Conservation (phyloP, 2,329 filamentous ascomycete genomes). For the Madurella fahalii region DNA sequence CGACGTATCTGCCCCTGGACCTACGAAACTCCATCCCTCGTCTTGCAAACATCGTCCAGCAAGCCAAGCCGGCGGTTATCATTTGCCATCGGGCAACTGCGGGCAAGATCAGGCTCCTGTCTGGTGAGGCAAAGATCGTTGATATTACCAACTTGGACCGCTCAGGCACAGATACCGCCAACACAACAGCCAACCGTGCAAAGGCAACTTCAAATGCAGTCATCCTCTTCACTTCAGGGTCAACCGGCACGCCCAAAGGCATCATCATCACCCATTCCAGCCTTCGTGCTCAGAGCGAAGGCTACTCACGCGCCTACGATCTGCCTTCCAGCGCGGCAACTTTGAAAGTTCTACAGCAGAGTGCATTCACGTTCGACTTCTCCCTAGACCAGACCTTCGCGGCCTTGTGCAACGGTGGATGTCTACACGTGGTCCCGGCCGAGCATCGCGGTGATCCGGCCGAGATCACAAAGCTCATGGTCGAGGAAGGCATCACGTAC, state of each 20-base stretch:
- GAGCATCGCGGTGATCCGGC: conserved; percentile 31
- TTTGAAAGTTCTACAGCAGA: conserved; percentile 31
- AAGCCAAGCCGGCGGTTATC: conserved; percentile 30
- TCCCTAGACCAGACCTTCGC: conserved; percentile 30
- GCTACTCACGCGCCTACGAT: background rate
- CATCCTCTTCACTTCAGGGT: conserved; percentile 72
- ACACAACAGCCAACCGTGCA: background rate
- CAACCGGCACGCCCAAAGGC: conserved; percentile 69
- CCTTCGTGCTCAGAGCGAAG: conserved; percentile 18
- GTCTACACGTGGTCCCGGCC: conserved; percentile 28
- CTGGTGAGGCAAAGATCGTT: too few relatives aligned
- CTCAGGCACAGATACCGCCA: background rate
- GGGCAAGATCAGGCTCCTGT: too few relatives aligned
- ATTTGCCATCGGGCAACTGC: conserved; percentile 16
- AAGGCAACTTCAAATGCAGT: background rate
- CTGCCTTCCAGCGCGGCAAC: too few relatives aligned
- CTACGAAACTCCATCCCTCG: conserved; percentile 23
- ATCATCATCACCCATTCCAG: conserved; percentile 39
- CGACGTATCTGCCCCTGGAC: conserved; percentile 34
- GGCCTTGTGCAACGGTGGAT: conserved; percentile 30
- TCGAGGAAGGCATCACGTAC: conserved; percentile 30
- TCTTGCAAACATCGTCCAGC: conserved; percentile 27
- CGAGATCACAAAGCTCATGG: conserved; percentile 33
- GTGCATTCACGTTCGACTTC: conserved; percentile 37
- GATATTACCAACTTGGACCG: too few relatives aligned